Evolutionary conservation across 1,139 yeast species (phyloP).

Genomic region (Protomyces inundatus): DNA sequence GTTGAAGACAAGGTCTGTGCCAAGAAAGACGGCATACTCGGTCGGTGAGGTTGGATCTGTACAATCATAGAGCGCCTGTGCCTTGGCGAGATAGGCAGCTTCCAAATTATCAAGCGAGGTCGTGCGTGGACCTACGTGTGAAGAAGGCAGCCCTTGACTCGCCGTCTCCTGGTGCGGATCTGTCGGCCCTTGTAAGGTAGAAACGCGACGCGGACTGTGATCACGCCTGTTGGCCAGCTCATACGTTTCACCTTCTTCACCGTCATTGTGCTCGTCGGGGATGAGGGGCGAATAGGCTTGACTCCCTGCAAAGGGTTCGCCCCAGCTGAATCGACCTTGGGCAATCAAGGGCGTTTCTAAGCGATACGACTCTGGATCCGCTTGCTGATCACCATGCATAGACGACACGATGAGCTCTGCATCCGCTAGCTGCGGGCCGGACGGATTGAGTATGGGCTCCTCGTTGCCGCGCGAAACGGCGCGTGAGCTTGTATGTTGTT

Average conservation of each 20-base stretch:
- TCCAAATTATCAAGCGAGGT: neutral
- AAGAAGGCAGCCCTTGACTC: no score
- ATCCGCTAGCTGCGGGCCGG: neutral
- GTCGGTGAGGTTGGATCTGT: neutral
- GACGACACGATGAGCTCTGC: neutral
- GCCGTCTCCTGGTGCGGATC: no score
- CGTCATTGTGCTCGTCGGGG: neutral
- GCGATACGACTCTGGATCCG: neutral
- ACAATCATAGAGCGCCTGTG: neutral
- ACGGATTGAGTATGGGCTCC: neutral
- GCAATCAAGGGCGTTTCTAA: neutral
- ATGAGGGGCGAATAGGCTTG: neutral
- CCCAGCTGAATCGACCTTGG: neutral
- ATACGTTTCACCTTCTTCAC: neutral
- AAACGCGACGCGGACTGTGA: neutral
- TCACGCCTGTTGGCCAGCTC: neutral
- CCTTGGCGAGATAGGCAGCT: neutral
- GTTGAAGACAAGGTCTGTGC: conserved; percentile 5
- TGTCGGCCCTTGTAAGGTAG: neutral
- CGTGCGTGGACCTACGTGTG: neutral
- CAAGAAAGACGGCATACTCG: conserved; percentile 16
- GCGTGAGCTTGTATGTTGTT: no score
- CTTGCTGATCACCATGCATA: neutral
- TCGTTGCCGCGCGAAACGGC: neutral
- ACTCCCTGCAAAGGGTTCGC: neutral